phyloP scores from a whole-genome alignment of 306 rosid genomes.

The Acacia melanoxylon region DNA sequence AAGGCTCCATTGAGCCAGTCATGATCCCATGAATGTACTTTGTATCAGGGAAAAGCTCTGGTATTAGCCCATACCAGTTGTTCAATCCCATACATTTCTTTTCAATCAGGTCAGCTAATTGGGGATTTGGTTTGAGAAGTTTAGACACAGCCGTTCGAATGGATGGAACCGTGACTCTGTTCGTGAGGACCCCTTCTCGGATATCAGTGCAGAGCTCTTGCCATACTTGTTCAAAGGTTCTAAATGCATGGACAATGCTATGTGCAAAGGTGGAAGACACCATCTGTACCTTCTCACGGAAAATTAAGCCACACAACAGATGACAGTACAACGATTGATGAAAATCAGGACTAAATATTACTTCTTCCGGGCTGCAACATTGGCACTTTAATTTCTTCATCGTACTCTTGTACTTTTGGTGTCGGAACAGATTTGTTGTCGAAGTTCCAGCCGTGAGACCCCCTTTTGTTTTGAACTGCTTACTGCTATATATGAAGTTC shows the following conservation, averaged over 20 bases:
- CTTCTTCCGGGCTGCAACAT: not conserved
- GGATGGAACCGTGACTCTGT: conserved; percentile 51
- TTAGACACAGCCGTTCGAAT: conserved; percentile 64
- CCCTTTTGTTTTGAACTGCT: not conserved
- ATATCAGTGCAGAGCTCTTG: conserved; percentile 56
- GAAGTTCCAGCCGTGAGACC: not conserved
- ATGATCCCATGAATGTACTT: conserved; percentile 84
- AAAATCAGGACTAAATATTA: not conserved
- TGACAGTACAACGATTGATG: not conserved
- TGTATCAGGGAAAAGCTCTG: conserved; percentile 78
- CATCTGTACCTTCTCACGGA: not conserved
- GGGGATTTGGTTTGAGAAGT: conserved; percentile 73
- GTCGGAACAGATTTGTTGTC: not conserved
- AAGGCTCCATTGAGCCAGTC: conserved; percentile 98
- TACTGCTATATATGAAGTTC: not conserved
- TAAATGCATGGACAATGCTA: not conserved
- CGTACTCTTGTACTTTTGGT: not conserved
- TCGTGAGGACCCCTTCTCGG: conserved; percentile 60
- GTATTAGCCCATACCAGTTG: conserved; percentile 91
- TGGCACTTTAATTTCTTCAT: not conserved
- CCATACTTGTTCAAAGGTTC: not conserved
- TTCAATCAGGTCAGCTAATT: conserved; percentile 56
- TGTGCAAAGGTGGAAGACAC: not conserved
- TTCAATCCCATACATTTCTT: conserved; percentile 60
- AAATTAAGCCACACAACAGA: not conserved